A percentile compares a stretch with the other conserved stretches of the same genome.
phyloP scores from a whole-genome alignment of 805 yeast genomes.

The Danielia oregonensis region DNA sequence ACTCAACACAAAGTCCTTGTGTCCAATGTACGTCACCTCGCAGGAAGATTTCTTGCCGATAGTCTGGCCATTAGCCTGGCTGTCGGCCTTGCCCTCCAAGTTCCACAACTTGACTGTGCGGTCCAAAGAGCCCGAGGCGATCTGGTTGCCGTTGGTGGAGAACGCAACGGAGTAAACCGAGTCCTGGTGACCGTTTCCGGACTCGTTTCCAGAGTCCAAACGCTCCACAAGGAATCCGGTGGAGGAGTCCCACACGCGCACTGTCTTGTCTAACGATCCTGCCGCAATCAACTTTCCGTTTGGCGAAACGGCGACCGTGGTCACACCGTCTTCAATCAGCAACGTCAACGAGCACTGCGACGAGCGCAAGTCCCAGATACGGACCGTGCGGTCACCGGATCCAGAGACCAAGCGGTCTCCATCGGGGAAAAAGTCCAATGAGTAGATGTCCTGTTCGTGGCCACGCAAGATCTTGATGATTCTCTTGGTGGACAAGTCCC shows the following conservation, averaged over 20 bases:
- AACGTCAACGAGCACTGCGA: slow-evolving; percentile 87
- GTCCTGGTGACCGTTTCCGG: slow-evolving; percentile 92
- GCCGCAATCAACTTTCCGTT: slow-evolving; percentile 94
- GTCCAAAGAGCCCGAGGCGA: slow-evolving; percentile 93
- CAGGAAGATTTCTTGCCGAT: slow-evolving; percentile 50
- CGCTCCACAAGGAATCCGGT: slow-evolving; percentile 91
- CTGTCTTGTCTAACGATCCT: slow-evolving; percentile 92
- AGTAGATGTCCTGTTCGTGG: slow-evolving; percentile 96
- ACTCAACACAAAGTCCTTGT: slow-evolving; percentile 90
- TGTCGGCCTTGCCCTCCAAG: slow-evolving; percentile 53
- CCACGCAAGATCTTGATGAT: slow-evolving; percentile 85
- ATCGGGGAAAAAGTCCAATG: slow-evolving; percentile 90
- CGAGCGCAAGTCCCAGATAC: slow-evolving; percentile 91
- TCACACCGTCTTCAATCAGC: slow-evolving; percentile 94
- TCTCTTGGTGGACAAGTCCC: slow-evolving; percentile 87
- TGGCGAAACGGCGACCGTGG: slow-evolving; percentile 96
- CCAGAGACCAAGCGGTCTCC: slow-evolving; percentile 94
- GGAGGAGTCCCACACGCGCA: slow-evolving; percentile 93
- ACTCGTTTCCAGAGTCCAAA: slow-evolving; percentile 82
- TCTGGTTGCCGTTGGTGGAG: slow-evolving; percentile 85
- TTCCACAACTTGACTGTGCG: slow-evolving; percentile 96
- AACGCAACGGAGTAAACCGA: slow-evolving; percentile 94
- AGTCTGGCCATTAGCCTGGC: slow-evolving; percentile 17
- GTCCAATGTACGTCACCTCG: slow-evolving; percentile 92
- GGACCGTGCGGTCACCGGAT: slow-evolving; percentile 92